Evolutionary conservation across 2,329 filamentous ascomycete genomes (phyloP).

Genomic region (Pseudogymnoascus sp.): DNA sequence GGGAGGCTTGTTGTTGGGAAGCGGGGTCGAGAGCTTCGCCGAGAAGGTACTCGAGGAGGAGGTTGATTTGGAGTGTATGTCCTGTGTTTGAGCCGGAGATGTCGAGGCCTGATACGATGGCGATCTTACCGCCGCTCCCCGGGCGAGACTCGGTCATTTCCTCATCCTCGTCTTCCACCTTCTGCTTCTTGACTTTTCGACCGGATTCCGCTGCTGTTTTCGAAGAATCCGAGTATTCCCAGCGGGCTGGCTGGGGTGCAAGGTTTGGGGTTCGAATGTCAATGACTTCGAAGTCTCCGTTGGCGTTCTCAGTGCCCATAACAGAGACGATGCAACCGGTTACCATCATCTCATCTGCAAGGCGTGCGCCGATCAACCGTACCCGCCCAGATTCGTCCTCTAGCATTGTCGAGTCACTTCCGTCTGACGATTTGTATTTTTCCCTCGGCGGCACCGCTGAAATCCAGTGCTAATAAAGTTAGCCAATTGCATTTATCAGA

Average conservation of each 20-base stretch:
- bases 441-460: slow-evolving; percentile 68
- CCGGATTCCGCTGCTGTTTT: slow-evolving; percentile 29
- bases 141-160: slow-evolving; percentile 49
- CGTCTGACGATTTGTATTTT: slow-evolving; percentile 63
- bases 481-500: background rate
- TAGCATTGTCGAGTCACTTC: slow-evolving; percentile 66
- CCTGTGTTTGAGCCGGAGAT: slow-evolving; percentile 69
- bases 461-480: slow-evolving; percentile 65
- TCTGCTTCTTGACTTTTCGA: slow-evolving; percentile 28
- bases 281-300: slow-evolving; percentile 87
- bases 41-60: slow-evolving; percentile 80
- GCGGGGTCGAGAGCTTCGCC: slow-evolving; percentile 65
- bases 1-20: slow-evolving; percentile 52
- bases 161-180: slow-evolving; percentile 42
- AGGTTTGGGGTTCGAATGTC: slow-evolving; percentile 86
- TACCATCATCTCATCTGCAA: slow-evolving; percentile 67
- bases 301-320: slow-evolving; percentile 84
- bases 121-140: slow-evolving; percentile 52
- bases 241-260: slow-evolving; percentile 71
- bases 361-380: slow-evolving; percentile 62
- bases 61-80: slow-evolving; percentile 65
- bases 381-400: slow-evolving; percentile 94
- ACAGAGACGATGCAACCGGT: slow-evolving; percentile 94
- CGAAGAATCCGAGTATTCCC: slow-evolving; percentile 56
- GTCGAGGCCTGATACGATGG: slow-evolving; percentile 79